Base-by-base conservation (phyloP, 2,329 filamentous ascomycete species). In the Cercospora berteroae region DNA sequence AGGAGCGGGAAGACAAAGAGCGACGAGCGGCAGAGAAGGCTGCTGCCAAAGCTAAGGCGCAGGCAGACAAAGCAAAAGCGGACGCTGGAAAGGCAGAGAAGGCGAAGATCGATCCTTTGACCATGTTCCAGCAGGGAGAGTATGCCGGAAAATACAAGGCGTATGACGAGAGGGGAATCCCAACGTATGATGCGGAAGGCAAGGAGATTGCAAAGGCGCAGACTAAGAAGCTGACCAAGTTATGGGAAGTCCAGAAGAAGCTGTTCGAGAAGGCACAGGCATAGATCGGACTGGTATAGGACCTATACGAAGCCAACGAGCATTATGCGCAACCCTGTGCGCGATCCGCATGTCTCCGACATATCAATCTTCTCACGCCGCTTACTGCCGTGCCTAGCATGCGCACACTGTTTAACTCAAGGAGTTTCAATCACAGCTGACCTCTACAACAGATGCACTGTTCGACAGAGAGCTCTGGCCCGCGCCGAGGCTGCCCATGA, bases 211-310 rank as follows among this genome's bases (percentile, higher is more conserved):
- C 91, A 4, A 97, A 97, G 83, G 90, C 86, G 67, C 87, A 88
- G 76, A 76, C 81, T 60, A 97, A 97, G 85, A 94, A 92, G 82
- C 79, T 97, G 73, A 89, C 85, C 81, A 97, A 97, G 83, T 89
- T 93, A 65, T 96, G 92, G 92, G 91, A 96, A 74, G 89, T 85
- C 77, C 94, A 97, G 82, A 95, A 93, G 84, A 96, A 94, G 85
- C 79, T 87, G 67, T 89, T 94, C 78, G 90, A 94, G 70, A 87
- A 89, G 69, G 90, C 63, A 58, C 64, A 68, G 50, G 65, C 44
- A 23, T 66, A 56, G 23, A 1, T 25, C 44, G 18, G 16, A 25
- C 12, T 3, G 1, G 44, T 50, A 5, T 23, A 50, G 5, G 20
- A 50, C 44, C 20, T 23, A 25, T 25, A 25, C 18, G 20, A 50